Evolutionary conservation across 768 basidiomycete species (phyloP).

Genomic region (Xerocomellus amylosporus): DNA sequence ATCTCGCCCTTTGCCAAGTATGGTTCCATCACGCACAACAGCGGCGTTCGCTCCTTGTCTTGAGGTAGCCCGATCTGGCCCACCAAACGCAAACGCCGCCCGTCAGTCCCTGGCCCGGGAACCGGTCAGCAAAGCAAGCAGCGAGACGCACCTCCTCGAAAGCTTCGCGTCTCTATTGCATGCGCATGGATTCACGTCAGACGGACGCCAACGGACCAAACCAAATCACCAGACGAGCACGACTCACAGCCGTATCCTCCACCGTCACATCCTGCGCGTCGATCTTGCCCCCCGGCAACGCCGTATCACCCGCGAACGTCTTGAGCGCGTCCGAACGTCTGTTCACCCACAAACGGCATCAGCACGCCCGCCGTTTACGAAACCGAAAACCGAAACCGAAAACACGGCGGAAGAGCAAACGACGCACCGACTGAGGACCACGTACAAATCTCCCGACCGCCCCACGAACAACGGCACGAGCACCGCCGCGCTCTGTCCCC

Average conservation of each 20-base stretch:
- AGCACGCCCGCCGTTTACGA: neutral
- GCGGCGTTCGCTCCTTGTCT: constrained; percentile 65
- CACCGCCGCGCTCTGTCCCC: constrained; percentile 66
- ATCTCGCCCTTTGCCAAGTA: constrained; percentile 69
- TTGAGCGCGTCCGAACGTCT: constrained; percentile 74
- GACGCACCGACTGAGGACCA: constrained; percentile 75
- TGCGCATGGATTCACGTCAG: neutral
- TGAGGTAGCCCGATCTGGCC: constrained; percentile 79
- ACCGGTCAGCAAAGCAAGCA: neutral
- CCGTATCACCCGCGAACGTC: constrained; percentile 84
- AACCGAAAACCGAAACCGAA: neutral
- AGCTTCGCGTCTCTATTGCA: constrained; percentile 72
- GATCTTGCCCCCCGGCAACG: constrained; percentile 81
- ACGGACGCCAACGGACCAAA: neutral
- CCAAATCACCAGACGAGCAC: neutral
- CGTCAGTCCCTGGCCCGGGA: neutral
- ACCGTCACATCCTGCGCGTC: constrained; percentile 64
- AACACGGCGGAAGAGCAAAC: neutral
- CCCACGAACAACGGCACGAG: constrained; percentile 86
- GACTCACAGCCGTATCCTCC: constrained; percentile 74
- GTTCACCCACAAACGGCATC: neutral
- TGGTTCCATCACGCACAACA: constrained; percentile 77
- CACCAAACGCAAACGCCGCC: neutral
- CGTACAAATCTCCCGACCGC: constrained; percentile 78
- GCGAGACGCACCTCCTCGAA: constrained; percentile 71